Base-by-base conservation (phyloP, 2,329 filamentous ascomycete genomes). In the Leptographium radiaticola region DNA sequence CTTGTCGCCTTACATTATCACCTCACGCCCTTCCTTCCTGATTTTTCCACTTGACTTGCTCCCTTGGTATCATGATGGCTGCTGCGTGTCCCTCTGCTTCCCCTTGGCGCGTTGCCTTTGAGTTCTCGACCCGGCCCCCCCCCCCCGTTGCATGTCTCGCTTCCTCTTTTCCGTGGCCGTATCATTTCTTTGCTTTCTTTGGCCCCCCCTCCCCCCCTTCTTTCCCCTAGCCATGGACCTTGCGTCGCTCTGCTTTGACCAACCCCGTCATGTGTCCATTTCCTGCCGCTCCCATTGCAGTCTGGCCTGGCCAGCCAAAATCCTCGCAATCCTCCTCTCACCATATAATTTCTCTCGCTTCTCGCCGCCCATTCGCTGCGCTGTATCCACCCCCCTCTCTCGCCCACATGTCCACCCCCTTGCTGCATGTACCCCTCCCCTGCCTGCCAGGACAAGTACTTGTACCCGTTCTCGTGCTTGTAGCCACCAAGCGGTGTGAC, bases 401-500 rank as follows among this genome's bases (percentile, higher is more conserved):
- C 11, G n/a, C 34, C 38, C 6, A 15, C 30, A 9, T 25, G 13
- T 25, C 8, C 39, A 38, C 34, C 10, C 47, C 45, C 25, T 18
- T 49, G 40, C 36, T 55, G 20, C 34, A 16, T 16, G n/a, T 42
- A 48, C 51, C 31, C 44, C 46, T 50, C 45, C 40, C 36, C 34
- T 40, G 31, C 20, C 47, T 30, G 34, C 33, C 34, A n/a, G n/a
- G 10, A 40, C 34, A 40, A 9, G n/a, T 36, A 34, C 46, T 16
- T 33, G 33, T 48, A 34, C 46, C 38, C 31, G 33, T 18, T 36
- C 46, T 48, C 43, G 30, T n/a, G n/a, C 25, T n/a, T n/a, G n/a
- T n/a, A n/a, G 33, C 42, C 45, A 25, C n/a, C 39, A 53, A 38
- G 38, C 52, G 46, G 45, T 49, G 46, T 43, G 40, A 54, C 47